Base-by-base conservation (phyloP, 2,329 filamentous ascomycete species). In the Zopfia rhizophila region DNA sequence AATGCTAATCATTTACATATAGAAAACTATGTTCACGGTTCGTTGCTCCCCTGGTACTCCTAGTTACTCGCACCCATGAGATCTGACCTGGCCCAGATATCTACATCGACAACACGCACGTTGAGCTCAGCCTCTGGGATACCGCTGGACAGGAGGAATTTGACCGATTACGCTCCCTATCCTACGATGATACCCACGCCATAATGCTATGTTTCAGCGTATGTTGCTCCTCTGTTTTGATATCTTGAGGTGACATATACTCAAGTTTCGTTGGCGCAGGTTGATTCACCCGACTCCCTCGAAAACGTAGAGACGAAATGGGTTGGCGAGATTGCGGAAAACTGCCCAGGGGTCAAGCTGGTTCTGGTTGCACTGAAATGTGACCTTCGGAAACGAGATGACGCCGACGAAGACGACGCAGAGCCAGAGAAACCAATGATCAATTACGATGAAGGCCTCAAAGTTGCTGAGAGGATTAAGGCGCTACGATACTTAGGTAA, bases 221-320 rank as follows among this genome's bases (percentile, higher is more conserved):
- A 65, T 32, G 44, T 4, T 24, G 6, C 7, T 14, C 11, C 28
- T 27, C 18, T 13, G 14, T 14, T 16, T 43, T n/a, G 14, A 6
- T 16, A 27, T 16, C 12, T 46, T 5, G 14, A 25, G 17, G 13
- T 18, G 16, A 38, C 49, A 55, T 13, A 58, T 43, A 38, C 23
- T 3, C 19, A 8, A 22, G 13, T n/a, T n/a, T n/a, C n/a, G n/a
- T n/a, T 25, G 13, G 13, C 8, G 35, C 50, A 84, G 82, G 82
- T 97, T 70, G 94, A 99, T 75, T 96, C 90, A 70, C 91, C 89
- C 60, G 92, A 97, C 73, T 97, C 92, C 3, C 85, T 99, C 51
- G 94, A 99, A 74, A 99, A 99, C 82, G 91, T 99, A 51, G 91
- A 96, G 73, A 93, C 90, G 61, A 99, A 99, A 77, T 99, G 94